These are phyloP conservation scores for Apiospora arundinis DNA, from an alignment of 2,329 filamentous ascomycete species.

Conservation along the genomic window DNA sequence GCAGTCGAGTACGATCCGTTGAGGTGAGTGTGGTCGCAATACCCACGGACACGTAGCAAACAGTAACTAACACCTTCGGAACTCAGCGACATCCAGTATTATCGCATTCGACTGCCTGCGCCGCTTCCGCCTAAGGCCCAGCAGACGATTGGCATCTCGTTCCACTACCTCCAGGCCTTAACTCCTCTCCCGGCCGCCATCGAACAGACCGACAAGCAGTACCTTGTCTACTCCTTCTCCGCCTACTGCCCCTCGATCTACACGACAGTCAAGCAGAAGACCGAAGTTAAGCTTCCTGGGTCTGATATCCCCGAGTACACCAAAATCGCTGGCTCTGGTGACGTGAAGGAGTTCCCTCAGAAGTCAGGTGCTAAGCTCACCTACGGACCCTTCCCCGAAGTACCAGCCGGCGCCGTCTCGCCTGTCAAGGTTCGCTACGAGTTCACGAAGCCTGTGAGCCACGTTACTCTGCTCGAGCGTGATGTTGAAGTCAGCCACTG, in stretches of 20 bases:
- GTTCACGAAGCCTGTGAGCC: conserved; percentile 89
- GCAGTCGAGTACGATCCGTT: conserved; percentile 68
- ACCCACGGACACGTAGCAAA: not conserved
- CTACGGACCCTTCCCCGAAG: conserved; percentile 87
- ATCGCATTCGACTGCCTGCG: conserved; percentile 78
- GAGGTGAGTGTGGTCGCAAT: conserved; percentile 50
- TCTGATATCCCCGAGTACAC: conserved; percentile 86
- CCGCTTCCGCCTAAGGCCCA: conserved; percentile 79
- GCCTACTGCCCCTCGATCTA: conserved; percentile 87
- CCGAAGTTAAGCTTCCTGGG: conserved; percentile 88
- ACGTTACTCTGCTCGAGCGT: conserved; percentile 80
- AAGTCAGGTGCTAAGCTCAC: conserved; percentile 86
- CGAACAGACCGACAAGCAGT: conserved; percentile 85
- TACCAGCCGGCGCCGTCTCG: conserved; percentile 77
- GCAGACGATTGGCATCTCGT: conserved; percentile 87
- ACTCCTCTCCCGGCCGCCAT: conserved; percentile 81
- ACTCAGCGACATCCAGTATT: conserved; percentile 77
- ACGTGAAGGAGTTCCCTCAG: conserved; percentile 69
- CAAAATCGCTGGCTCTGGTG: conserved; percentile 68
- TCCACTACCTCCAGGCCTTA: conserved; percentile 80
- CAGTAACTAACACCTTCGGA: conserved; percentile 32
- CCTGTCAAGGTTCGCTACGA: conserved; percentile 87
- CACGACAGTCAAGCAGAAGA: conserved; percentile 90
- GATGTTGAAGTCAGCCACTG: conserved; percentile 97
- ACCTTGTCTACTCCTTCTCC: conserved; percentile 83